phyloP scores from a whole-genome alignment of 371 early-diverging fungal species.

The Massospora cicadina region DNA sequence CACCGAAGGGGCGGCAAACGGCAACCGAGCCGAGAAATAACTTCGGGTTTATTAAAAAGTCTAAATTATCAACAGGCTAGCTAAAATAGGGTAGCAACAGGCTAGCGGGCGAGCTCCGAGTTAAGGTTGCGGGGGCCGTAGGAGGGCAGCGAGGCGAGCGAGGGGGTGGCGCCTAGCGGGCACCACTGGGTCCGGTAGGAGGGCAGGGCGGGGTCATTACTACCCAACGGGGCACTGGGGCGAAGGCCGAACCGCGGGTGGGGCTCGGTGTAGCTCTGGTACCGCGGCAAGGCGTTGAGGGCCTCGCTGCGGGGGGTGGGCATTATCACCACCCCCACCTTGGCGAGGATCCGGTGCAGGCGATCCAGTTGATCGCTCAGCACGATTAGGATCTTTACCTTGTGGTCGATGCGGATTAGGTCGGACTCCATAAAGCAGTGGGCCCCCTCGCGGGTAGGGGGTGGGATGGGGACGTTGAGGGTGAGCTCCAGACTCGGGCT shows the following conservation, averaged over 20 bases:
- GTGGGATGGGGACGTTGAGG: constrained; percentile 5
- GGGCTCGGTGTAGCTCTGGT: constrained; percentile 6
- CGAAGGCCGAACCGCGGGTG: background rate
- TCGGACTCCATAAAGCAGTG: constrained; percentile 5
- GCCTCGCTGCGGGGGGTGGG: constrained; percentile 1
- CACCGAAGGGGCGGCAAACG: too few species aligned
- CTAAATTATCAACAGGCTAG: background rate
- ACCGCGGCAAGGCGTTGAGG: constrained; percentile 7
- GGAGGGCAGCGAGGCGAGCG: constrained; percentile 3
- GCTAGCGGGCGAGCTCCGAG: background rate
- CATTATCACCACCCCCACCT: constrained; percentile 8
- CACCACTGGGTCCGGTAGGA: constrained; percentile 8
- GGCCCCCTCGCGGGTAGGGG: background rate
- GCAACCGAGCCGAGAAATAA: background rate
- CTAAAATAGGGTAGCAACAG: background rate
- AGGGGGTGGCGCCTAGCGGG: background rate
- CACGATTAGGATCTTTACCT: constrained; percentile 6
- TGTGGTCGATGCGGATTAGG: constrained; percentile 7
- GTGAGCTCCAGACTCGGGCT: background rate
- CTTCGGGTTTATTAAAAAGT: too few species aligned
- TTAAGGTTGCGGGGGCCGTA: background rate
- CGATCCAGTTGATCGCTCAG: constrained; percentile 5
- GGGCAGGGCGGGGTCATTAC: constrained; percentile 1
- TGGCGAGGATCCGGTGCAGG: constrained; percentile 6
- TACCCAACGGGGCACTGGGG: background rate